phyloP scores from a whole-genome alignment of 2,329 filamentous ascomycete genomes.

The Chalaropsis thielavioides region DNA sequence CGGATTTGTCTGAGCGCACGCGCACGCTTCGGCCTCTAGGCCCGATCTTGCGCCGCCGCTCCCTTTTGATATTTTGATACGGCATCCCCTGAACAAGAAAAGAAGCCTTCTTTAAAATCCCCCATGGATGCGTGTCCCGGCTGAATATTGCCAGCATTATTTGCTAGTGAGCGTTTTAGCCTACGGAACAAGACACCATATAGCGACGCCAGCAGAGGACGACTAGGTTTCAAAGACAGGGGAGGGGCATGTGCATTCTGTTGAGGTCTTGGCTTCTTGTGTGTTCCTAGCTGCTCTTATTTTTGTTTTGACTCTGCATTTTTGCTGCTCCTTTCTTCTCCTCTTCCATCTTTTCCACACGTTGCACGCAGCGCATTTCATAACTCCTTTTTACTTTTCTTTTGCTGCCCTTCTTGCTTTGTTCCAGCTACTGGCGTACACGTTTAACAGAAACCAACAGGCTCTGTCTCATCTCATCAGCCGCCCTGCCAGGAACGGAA shows the following conservation, averaged over 20 bases:
- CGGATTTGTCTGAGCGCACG: neutral
- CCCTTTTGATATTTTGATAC: neutral
- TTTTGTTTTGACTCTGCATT: neutral
- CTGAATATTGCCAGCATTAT: neutral
- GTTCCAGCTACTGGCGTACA: neutral
- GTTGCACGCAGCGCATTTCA: neutral
- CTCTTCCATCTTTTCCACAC: neutral
- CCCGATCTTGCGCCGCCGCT: neutral
- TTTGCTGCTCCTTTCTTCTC: neutral
- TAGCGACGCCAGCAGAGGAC: neutral
- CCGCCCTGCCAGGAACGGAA: neutral
- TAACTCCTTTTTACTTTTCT: neutral
- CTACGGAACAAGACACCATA: neutral
- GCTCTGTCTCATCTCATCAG: neutral
- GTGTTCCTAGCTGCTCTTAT: neutral
- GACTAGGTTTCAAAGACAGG: conserved; percentile 6
- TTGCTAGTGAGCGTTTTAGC: conserved; percentile 3
- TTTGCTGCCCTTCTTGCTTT: neutral
- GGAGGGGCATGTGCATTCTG: conserved; percentile 4
- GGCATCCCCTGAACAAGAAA: neutral
- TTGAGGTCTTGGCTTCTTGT: conserved; percentile 1
- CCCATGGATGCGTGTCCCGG: neutral
- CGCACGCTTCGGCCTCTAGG: no score
- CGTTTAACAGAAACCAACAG: neutral
- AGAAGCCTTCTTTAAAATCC: conserved; percentile 3